Evolutionary conservation across 2,329 filamentous ascomycete species (phyloP), one percentile per base, ranked within the genome.

Genomic region (Fusarium sororula): DNA sequence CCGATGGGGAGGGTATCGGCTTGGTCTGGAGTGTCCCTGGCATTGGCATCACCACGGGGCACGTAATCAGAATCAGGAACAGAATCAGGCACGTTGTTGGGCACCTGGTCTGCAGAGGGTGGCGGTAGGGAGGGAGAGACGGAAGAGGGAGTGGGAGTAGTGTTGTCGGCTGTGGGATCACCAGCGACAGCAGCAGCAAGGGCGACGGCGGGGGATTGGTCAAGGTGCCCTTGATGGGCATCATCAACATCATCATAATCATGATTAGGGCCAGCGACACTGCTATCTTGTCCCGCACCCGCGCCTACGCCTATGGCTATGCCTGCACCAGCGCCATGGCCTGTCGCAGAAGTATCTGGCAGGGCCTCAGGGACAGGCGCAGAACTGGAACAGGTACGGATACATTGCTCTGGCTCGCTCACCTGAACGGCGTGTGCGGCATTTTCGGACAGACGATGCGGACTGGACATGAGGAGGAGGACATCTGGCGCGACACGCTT

Each of bases 381-480:
- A 41, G 42, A 41, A 59, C 48, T 56, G 57, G 48, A 53, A 53
- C 48, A 53, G 48, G 48, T 35, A 35, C 48, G 48, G 17, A 53
- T 42, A 67, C 65, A 67, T 66, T 64, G 64, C 37, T 58, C 71
- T 72, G 63, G 68, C 64, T 75, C 80, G 81, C 81, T 86, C 82
- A 87, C 80, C 79, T 81, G 79, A 80, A 81, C 83, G 81, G 84
- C 81, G 80, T 79, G 80, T 87, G 87, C 85, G 87, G 86, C 86
- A 89, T 88, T 86, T 87, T 87, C 86, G 83, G 82, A 81, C 80
- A 83, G 81, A 81, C 80, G 81, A 81, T 83, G 82, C 84, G 84
- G 83, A 80, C 81, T 87, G 83, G 87, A 89, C 88, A 90, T 90
- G 87, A 86, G 87, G 84, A 86, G 87, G 84, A 83, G 82, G 83